Percentiles rank a stretch among this genome's conserved stretches.
Evolutionary conservation across 768 basidiomycete species (phyloP).

Genomic region (Mycena capillaripes): DNA sequence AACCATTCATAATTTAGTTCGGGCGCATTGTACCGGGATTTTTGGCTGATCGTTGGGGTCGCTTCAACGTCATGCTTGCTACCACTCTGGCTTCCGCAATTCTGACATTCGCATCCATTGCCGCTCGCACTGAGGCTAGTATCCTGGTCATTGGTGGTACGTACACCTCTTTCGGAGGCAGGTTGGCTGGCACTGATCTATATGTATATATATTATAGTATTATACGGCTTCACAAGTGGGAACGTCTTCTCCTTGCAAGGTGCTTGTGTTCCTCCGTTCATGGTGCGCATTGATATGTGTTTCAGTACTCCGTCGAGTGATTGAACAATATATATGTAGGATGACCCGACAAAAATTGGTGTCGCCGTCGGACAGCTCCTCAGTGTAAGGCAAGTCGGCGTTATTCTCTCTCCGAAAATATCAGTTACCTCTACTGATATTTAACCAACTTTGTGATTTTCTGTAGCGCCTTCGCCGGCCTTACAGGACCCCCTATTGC

Average conservation of each 20-base stretch:
- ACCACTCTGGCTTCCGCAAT: slow-evolving; percentile 24
- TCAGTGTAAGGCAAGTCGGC: slow-evolving; percentile 31
- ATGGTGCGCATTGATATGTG: slow-evolving; percentile 23
- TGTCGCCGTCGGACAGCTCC: slow-evolving; percentile 35
- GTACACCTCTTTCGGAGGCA: background rate
- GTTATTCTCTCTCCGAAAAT: background rate
- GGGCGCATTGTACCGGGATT: slow-evolving; percentile 29
- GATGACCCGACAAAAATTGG: slow-evolving; percentile 38
- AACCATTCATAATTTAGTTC: background rate
- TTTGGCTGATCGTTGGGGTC: slow-evolving; percentile 37
- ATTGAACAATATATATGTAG: slow-evolving; percentile 3
- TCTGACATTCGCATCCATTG: slow-evolving; percentile 34
- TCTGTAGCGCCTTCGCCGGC: slow-evolving; percentile 8
- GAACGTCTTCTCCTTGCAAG: slow-evolving; percentile 34
- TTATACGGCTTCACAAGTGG: slow-evolving; percentile 38
- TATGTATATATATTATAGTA: slow-evolving; percentile 9
- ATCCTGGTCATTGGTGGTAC: slow-evolving; percentile 27
- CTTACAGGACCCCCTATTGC: slow-evolving; percentile 33
- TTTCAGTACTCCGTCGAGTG: background rate
- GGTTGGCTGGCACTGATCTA: no score
- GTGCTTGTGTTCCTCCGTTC: slow-evolving; percentile 35
- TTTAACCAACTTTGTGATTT: background rate
- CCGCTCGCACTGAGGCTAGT: slow-evolving; percentile 34
- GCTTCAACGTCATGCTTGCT: slow-evolving; percentile 34
- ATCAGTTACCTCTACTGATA: background rate